phyloP scores from a whole-genome alignment of 2,329 filamentous ascomycete species.

The Fusarium graminum region DNA sequence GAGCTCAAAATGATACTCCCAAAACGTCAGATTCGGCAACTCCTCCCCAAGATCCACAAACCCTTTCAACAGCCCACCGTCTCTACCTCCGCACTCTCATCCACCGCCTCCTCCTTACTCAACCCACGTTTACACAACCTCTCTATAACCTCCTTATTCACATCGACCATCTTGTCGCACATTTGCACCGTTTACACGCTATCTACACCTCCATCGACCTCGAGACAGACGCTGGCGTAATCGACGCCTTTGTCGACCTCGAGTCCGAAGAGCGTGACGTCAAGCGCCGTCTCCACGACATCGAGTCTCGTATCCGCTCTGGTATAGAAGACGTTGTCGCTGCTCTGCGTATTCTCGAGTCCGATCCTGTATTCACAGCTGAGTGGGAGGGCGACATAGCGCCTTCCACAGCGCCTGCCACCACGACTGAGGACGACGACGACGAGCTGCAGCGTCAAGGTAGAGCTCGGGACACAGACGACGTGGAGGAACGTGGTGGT shows the following conservation, averaged over 20 bases:
- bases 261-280: slow-evolving; percentile 79
- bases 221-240: slow-evolving; percentile 83
- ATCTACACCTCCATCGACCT: slow-evolving; percentile 85
- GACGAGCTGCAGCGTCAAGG: slow-evolving; percentile 17
- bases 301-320: slow-evolving; percentile 73
- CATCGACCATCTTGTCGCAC: slow-evolving; percentile 84
- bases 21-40: slow-evolving; percentile 38
- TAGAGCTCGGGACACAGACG: slow-evolving; percentile 57
- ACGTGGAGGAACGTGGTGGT: slow-evolving; percentile 49
- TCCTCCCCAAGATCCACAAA: slow-evolving; percentile 80
- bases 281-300: slow-evolving; percentile 71
- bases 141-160: slow-evolving; percentile 77
- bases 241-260: slow-evolving; percentile 79
- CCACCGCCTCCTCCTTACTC: slow-evolving; percentile 75
- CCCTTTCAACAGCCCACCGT: slow-evolving; percentile 82
- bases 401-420: slow-evolving; percentile 30
- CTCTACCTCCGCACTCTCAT: slow-evolving; percentile 78
- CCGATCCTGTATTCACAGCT: slow-evolving; percentile 59
- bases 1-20: slow-evolving; percentile 39
- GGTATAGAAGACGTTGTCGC: slow-evolving; percentile 77
- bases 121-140: slow-evolving; percentile 71
- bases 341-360: slow-evolving; percentile 62
- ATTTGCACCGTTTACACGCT: slow-evolving; percentile 79
- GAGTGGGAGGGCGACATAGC: slow-evolving; percentile 57
- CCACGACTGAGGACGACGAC: slow-evolving; percentile 28